phyloP scores from a whole-genome alignment of 2,329 filamentous ascomycete genomes.

The Hymenoscyphus fructigenus region DNA sequence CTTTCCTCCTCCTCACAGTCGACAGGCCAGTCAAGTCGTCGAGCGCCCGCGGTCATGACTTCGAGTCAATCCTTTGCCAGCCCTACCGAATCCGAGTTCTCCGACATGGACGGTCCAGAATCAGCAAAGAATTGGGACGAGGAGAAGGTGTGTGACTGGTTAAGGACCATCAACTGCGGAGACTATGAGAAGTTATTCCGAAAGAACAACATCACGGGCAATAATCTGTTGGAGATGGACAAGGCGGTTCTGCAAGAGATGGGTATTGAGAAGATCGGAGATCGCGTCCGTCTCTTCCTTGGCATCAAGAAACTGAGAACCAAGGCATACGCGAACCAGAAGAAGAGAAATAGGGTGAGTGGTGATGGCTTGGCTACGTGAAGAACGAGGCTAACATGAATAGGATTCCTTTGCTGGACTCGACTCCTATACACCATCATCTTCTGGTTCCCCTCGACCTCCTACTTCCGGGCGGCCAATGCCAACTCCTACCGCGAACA shows the following conservation, averaged over 20 bases:
- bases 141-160: conserved; percentile 85
- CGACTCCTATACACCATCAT: conserved; percentile 63
- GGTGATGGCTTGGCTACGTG: background rate
- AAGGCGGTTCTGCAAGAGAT: conserved; percentile 96
- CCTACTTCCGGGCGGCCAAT: conserved; percentile 52
- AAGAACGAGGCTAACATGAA: conserved; percentile 27
- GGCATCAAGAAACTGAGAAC: conserved; percentile 81
- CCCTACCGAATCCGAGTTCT: conserved; percentile 91
- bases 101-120: conserved; percentile 74
- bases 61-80: conserved; percentile 62
- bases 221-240: conserved; percentile 95
- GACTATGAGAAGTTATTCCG: conserved; percentile 91
- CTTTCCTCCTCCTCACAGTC: conserved; percentile 48
- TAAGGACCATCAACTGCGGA: conserved; percentile 85
- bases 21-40: conserved; percentile 53
- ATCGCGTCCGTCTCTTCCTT: conserved; percentile 86
- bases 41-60: conserved; percentile 49
- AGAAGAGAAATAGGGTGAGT: conserved; percentile 81
- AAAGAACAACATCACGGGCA: conserved; percentile 94
- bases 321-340: conserved; percentile 72
- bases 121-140: conserved; percentile 87
- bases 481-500: conserved; percentile 50
- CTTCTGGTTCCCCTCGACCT: conserved; percentile 64
- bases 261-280: conserved; percentile 96
- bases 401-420: conserved; percentile 83